Evolutionary conservation across 768 basidiomycete genomes (phyloP).

Genomic region (Favolaschia claudopus): DNA sequence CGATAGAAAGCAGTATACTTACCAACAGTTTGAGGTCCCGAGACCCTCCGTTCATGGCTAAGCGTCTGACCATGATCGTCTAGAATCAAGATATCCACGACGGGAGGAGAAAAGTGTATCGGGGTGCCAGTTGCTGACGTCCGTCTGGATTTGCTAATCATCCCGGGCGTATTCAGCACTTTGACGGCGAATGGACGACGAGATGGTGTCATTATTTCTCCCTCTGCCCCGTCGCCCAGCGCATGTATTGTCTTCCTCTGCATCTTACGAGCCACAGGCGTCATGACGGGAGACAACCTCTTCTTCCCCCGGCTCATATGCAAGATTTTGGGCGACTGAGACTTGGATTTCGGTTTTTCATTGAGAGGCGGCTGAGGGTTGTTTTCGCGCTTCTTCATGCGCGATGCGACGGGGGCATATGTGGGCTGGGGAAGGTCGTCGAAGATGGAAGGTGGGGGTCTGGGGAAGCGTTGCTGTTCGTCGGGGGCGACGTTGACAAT

Average conservation of each 20-base stretch:
- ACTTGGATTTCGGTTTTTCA: slow-evolving; percentile 34
- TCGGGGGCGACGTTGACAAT: slow-evolving; percentile 62
- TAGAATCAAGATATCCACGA: slow-evolving; percentile 70
- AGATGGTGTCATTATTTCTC: slow-evolving; percentile 33
- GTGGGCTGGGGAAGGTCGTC: slow-evolving; percentile 50
- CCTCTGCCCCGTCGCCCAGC: slow-evolving; percentile 31
- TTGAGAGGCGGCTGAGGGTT: slow-evolving; percentile 23
- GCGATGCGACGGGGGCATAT: slow-evolving; percentile 48
- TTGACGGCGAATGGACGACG: slow-evolving; percentile 18
- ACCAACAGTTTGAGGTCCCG: slow-evolving; percentile 49
- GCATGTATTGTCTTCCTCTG: slow-evolving; percentile 41
- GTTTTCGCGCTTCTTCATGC: slow-evolving; percentile 59
- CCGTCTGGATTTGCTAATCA: slow-evolving; percentile 31
- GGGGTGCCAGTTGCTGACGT: slow-evolving; percentile 35
- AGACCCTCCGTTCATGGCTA: slow-evolving; percentile 67
- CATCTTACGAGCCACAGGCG: slow-evolving; percentile 44
- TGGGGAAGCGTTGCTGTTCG: slow-evolving; percentile 39
- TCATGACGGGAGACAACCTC: slow-evolving; percentile 43
- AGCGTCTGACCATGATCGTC: slow-evolving; percentile 67
- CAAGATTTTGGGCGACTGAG: slow-evolving; percentile 47
- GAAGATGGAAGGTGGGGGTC: slow-evolving; percentile 46
- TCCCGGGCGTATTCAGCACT: slow-evolving; percentile 43
- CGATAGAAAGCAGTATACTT: slow-evolving; percentile 34
- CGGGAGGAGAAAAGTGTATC: slow-evolving; percentile 50
- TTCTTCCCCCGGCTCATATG: slow-evolving; percentile 51